Conservation (phyloP, 2,329 filamentous ascomycete genomes). For the Fusarium duplospermum region DNA sequence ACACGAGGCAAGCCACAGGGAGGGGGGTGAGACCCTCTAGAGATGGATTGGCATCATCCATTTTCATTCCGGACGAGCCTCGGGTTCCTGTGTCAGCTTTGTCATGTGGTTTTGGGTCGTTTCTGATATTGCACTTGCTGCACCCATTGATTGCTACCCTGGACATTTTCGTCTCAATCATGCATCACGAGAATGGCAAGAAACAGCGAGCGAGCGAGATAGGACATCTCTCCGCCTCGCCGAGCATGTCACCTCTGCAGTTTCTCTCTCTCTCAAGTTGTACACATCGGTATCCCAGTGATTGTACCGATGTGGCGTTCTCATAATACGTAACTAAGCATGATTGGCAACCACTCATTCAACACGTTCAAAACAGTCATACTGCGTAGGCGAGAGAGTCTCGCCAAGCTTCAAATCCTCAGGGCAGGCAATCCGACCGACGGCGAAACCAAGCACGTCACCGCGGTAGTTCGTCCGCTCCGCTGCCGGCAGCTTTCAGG, state of each 20-base stretch:
- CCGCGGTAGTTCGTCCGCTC: constrained; percentile 4
- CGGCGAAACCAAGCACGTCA: constrained; percentile 1
- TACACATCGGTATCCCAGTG: constrained; percentile 23
- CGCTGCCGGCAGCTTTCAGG: constrained; percentile 2
- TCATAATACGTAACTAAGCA: background rate
- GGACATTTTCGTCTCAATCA: constrained; percentile 8
- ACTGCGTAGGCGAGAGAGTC: background rate
- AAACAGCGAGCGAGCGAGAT: background rate
- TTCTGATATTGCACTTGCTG: background rate
- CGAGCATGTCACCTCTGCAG: constrained; percentile 3
- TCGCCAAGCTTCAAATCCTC: background rate
- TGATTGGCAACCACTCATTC: background rate
- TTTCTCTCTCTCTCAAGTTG: background rate
- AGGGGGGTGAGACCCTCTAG: background rate
- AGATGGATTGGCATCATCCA: background rate
- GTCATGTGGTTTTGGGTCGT: background rate
- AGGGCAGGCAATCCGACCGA: background rate
- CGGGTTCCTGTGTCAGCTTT: constrained; percentile 14
- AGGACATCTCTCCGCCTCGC: constrained; percentile 30
- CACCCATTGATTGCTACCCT: constrained; percentile 24
- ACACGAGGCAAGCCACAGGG: background rate
- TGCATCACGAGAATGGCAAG: constrained; percentile 6
- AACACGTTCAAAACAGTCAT: background rate
- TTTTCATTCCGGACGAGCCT: constrained; percentile 26
- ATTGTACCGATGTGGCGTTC: constrained; percentile 18